Base-by-base conservation (phyloP, 345 rosid species). In the Gossypium thurberi region DNA sequence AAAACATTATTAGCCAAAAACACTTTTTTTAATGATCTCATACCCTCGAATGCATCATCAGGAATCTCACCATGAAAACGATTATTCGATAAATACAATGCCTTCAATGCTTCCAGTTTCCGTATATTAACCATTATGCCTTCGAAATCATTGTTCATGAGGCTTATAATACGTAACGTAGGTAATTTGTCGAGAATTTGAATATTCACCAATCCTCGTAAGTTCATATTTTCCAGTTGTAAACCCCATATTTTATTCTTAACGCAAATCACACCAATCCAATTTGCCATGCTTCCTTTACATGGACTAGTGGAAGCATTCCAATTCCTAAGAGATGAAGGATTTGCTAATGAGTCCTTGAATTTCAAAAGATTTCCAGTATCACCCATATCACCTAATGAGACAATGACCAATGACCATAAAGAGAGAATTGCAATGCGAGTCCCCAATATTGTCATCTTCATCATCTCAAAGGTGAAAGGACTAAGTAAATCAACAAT, bases 41-140 rank as follows among this genome's bases (percentile, higher is more conserved):
- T 88, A 1, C 88, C 91, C 1, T 70, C 64, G 69, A 91, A 90
- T 8, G 90, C 86, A 73, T 84, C 83, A 1, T 81, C 88, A 0
- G 90, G 85, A 75, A 91, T 85, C 33, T 77, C 72, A 21, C 95
- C 95, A 1, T 81, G 28, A 71, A 91, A 86, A 4, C 78, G 57
- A 72, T 91, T 91, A 71, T 88, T 85, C 15, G 97, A 87, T 61
- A 91, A 75, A 75, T 79, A 91, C 78, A 91, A 65, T 13, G 91
- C 76, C 76, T 85, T 91, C 46, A 91, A 52, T 1, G 86, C 72
- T 14, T 76, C 74, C 2, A 91, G 53, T 75, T 81, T 85, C 78
- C 76, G 85, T 28, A 91, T 70, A 1, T 81, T 52, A 10, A 94
- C 93, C 74, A 89, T 69, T 40, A 85, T 66, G 10, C 95, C 97